Conservation (phyloP, 129 eudicot genomes). For the Glebionis coronaria region DNA sequence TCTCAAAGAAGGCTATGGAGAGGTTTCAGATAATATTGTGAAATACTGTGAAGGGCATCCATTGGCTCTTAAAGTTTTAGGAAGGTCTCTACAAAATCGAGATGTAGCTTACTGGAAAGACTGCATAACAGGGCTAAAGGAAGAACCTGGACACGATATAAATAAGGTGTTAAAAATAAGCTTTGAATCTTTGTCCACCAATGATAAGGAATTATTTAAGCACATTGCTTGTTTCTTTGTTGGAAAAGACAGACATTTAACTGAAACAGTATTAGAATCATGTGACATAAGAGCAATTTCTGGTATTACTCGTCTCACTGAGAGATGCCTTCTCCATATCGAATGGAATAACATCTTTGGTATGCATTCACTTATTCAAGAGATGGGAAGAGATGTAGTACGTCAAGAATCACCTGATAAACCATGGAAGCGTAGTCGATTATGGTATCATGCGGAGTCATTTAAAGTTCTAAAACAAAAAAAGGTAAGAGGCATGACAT, state of each 20-base stretch:
- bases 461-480: background rate
- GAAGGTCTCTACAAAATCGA: background rate
- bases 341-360: background rate
- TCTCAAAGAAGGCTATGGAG: background rate
- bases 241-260: background rate
- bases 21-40: background rate
- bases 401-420: conserved; percentile 2
- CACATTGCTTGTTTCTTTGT: background rate
- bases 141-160: background rate
- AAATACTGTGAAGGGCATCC: background rate
- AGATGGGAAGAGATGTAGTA: conserved; percentile 16
- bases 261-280: background rate
- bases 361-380: conserved; percentile 14
- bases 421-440: conserved; percentile 8
- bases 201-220: conserved; percentile 10
- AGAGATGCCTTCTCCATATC: background rate
- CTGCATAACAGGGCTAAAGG: background rate
- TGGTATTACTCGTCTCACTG: background rate
- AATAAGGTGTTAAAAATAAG: background rate
- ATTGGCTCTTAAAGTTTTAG: background rate
- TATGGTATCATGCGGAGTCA: conserved; percentile 11
- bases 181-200: background rate
- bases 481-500: background rate
- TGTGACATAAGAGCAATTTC: background rate
- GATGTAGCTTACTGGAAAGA: background rate